Percentiles rank a stretch among this genome's conserved stretches.
These are phyloP conservation scores for Globisporangium solare DNA, from an alignment of 352 stramenopile genomes.

Conservation along the genomic window DNA sequence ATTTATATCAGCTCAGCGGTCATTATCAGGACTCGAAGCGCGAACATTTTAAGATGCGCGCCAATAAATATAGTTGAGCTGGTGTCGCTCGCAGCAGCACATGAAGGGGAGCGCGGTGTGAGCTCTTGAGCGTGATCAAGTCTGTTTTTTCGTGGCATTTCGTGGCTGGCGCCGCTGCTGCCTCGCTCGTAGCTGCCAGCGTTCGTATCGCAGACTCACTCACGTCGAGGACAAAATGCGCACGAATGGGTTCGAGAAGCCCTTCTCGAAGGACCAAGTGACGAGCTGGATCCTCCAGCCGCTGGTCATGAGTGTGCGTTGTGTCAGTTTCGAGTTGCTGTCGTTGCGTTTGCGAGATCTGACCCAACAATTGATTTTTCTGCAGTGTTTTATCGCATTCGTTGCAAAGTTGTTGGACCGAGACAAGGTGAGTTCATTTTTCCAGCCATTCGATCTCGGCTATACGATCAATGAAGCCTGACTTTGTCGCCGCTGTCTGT, in stretches of 20 bases:
- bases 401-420: constrained; percentile 46
- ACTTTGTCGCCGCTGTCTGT: background rate
- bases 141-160: background rate
- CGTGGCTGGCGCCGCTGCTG: background rate
- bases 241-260: constrained; percentile 69
- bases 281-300: constrained; percentile 77
- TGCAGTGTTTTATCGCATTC: constrained; percentile 63
- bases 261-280: constrained; percentile 49
- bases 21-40: constrained; percentile 2
- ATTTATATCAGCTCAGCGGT: constrained; percentile 5
- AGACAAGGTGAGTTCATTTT: constrained; percentile 35
- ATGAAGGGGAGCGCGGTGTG: background rate
- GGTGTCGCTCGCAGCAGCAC: background rate
- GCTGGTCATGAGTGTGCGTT: constrained; percentile 55
- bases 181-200: background rate
- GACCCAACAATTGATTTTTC: background rate
- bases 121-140: background rate
- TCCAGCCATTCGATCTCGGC: background rate
- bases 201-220: background rate
- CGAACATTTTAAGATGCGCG: constrained; percentile 1
- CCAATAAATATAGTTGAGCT: constrained; percentile 3
- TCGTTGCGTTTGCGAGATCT: background rate
- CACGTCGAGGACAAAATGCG: constrained; percentile 25
- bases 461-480: too few relatives aligned
- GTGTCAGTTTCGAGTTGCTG: background rate